Evolutionary conservation across 2,329 filamentous ascomycete species (phyloP).

Genomic region (Trichoderma sp.): DNA sequence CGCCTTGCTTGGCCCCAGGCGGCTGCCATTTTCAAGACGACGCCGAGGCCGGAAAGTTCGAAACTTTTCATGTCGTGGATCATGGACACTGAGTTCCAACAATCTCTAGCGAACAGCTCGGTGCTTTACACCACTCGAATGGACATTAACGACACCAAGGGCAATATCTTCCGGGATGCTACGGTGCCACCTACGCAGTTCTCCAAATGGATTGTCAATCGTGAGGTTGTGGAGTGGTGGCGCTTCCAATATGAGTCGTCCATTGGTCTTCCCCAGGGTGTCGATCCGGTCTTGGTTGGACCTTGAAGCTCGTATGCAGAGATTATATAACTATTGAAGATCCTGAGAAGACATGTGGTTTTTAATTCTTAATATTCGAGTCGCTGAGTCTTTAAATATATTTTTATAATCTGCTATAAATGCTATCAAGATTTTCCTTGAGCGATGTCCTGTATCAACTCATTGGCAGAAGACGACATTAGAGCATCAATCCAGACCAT

Average conservation of each 20-base stretch:
- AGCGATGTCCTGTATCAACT: background rate
- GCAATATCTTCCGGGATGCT: background rate
- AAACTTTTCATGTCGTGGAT: background rate
- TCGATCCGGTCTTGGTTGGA: background rate
- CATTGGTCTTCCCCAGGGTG: background rate
- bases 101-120: background rate
- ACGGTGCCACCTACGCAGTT: background rate
- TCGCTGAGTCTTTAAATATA: background rate
- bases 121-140: background rate
- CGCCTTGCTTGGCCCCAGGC: background rate
- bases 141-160: background rate
- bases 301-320: background rate
- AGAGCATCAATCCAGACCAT: background rate
- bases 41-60: background rate
- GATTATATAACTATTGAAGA: background rate
- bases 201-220: background rate
- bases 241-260: background rate
- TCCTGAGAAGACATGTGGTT: background rate
- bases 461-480: background rate
- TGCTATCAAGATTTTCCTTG: background rate
- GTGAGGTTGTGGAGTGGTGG: background rate
- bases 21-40: background rate
- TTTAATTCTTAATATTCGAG: background rate
- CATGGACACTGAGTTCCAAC: background rate
- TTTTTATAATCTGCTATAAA: background rate